phyloP scores from a whole-genome alignment of 1,139 yeast species.

The Zygoascus hellenicus region DNA sequence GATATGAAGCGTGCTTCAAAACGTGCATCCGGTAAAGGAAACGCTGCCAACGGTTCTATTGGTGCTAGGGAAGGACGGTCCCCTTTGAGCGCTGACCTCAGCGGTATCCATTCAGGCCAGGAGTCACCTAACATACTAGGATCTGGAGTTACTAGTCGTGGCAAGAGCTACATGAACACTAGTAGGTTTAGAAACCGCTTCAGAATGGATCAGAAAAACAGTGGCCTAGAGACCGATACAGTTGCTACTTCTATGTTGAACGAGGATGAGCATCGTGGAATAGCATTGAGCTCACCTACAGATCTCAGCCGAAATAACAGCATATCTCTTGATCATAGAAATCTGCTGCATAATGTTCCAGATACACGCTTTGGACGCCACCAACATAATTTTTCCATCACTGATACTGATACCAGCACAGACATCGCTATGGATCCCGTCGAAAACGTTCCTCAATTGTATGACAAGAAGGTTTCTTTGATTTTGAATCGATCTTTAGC shows the following conservation, averaged over 20 bases:
- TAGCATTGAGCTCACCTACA: not conserved
- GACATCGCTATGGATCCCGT: conserved; percentile 40
- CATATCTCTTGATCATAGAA: not conserved
- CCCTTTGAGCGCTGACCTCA: not conserved
- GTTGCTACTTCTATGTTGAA: not conserved
- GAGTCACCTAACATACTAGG: not conserved
- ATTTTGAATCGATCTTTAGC: conserved; percentile 71
- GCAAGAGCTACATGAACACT: not conserved
- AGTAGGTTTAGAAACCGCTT: conserved; percentile 2
- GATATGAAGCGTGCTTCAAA: conserved; percentile 35
- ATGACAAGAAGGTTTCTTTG: conserved; percentile 72
- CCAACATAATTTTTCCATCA: conserved; percentile 32
- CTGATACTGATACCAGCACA: conserved; percentile 40
- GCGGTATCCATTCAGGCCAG: not conserved
- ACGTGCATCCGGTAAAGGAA: not conserved
- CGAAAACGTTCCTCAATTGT: conserved; percentile 72
- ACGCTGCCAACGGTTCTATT: not conserved
- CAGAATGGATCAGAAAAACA: conserved; percentile 4
- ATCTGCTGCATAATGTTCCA: conserved; percentile 3
- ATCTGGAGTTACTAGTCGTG: not conserved
- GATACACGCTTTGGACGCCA: conserved; percentile 16
- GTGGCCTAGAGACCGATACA: not conserved
- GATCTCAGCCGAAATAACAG: conserved; percentile 1
- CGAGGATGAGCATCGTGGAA: not conserved
- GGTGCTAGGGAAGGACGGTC: not conserved